Base-by-base conservation (phyloP, 495 filamentous ascomycete genomes). In the Penicillium malachiteum region DNA sequence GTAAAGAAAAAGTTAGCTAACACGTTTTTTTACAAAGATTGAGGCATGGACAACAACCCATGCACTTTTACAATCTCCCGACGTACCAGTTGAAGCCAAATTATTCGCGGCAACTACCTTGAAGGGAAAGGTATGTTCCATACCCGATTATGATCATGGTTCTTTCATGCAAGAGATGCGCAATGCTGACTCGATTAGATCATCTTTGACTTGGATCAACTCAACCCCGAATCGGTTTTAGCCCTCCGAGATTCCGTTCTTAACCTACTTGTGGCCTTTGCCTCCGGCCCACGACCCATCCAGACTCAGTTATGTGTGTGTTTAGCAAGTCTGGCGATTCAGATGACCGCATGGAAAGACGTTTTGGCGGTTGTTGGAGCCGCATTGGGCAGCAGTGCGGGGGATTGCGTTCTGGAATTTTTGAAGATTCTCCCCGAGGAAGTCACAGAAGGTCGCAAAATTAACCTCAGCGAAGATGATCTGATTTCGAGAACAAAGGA, bases 381-480 rank as follows among this genome's bases (percentile, higher is more conserved):
- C 33, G 79, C 86, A 12, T 79, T 99, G 41, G 91, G 93, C 46
- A 84, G 82, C 66, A 85, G 85, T 60, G 84, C 88, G 42, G 82
- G 87, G 59, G 86, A 92, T 50, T 92, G 89, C 68, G 87, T 97
- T 60, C 74, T 99, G 57, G 95, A 97, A 67, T 97, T 99, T 72
- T 79, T 99, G 52, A 91, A 86, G 67, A 92, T 99, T 64, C 84
- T 99, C 44, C 94, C 94, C 16, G 94, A 99, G 79, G 94, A 99
- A 82, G 95, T 99, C 70, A 97, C 90, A 47, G 94, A 97, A 79
- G 94, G 95, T 73, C 90, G 94, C 73, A 97, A 96, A 78, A 96
- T 97, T 82, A 95, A 90, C 81, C 81, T 99, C 73, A 91, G 89
- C 80, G 94, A 99, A 85, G 92, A 97, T 66, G 93, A 97, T 66